Conservation (phyloP, 768 basidiomycete species). For the Baorangia bicolor region DNA sequence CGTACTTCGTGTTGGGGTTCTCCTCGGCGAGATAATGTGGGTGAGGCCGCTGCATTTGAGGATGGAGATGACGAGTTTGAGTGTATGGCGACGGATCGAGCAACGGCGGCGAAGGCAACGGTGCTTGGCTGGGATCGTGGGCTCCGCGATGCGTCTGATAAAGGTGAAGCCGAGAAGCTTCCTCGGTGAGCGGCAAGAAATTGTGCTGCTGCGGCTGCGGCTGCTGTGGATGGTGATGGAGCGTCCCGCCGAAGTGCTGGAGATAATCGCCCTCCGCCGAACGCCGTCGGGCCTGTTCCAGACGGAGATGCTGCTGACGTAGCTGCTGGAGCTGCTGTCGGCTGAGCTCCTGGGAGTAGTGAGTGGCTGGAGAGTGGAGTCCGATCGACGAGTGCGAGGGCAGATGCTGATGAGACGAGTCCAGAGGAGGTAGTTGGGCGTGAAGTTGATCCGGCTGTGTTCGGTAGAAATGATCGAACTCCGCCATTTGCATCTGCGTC, state of each 20-base stretch:
- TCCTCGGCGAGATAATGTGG: slow-evolving; percentile 37
- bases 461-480: slow-evolving; percentile 47
- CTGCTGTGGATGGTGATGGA: slow-evolving; percentile 29
- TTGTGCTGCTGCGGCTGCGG: slow-evolving; percentile 29
- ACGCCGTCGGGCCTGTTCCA: slow-evolving; percentile 33
- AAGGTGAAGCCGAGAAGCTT: slow-evolving; percentile 31
- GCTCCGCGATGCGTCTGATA: slow-evolving; percentile 37
- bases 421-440: slow-evolving; percentile 46
- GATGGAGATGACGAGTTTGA: slow-evolving; percentile 34
- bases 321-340: slow-evolving; percentile 43
- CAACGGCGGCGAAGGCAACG: slow-evolving; percentile 33
- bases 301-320: slow-evolving; percentile 36
- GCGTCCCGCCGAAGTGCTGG: slow-evolving; percentile 37
- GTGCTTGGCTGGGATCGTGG: slow-evolving; percentile 30
- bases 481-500: slow-evolving; percentile 50
- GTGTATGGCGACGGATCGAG: slow-evolving; percentile 33
- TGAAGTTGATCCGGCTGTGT: slow-evolving; percentile 34
- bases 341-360: slow-evolving; percentile 50
- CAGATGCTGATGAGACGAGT: slow-evolving; percentile 47
- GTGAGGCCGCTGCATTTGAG: slow-evolving; percentile 34
- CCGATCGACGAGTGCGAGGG: slow-evolving; percentile 53
- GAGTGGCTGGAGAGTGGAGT: slow-evolving; percentile 30
- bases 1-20: slow-evolving; percentile 42
- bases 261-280: slow-evolving; percentile 39
- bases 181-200: slow-evolving; percentile 29